Evolutionary conservation across 1,284 basidiomycete genomes (phyloP), one percentile per base, ranked within the genome.

Genomic region (Tylopilus sp.): DNA sequence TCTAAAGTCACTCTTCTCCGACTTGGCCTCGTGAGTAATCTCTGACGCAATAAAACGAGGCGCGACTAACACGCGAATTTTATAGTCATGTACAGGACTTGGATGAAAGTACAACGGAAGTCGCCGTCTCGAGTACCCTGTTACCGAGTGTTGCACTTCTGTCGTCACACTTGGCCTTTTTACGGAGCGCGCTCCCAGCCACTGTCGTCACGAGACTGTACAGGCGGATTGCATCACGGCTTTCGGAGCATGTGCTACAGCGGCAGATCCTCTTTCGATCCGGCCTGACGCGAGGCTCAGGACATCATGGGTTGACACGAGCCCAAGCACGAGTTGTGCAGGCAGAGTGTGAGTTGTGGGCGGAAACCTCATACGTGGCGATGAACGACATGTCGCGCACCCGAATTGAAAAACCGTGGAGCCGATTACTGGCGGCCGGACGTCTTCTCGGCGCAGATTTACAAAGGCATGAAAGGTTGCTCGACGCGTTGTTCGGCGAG

Each of bases 261-360:
- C 82, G 89, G n/a, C 82, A 85, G 52, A 82, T 95, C 31, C 68
- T 87, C 26, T 91, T 86, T 61, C 82, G 89, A 37, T 86, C 89
- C 0, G 79, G 81, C 49, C 77, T 91, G 47, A 74, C 74, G 16
- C 64, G 64, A 12, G 51, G 66, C 9, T 43, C 56, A 4, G 43
- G 34, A 19, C 61, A 53, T 8, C 43, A 48, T 13, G 57, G 52
- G 40, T 45, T 66, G 71, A 18, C 64, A 63, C 30, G 82, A 82
- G 48, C 84, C 78, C 41, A 77, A 72, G 58, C 67, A 9, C 57
- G 55, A 11, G 66, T 69, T 11, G 75, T 92, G 18, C 72, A 73
- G 26, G 75, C 78, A 0, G 89, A 94, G 65, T 81, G 84, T 52
- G 79, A 84, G 55, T 73, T 92, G 16, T 94, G 89, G 89, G 76